Evolutionary conservation across 2,329 filamentous ascomycete species (phyloP).

Genomic region (Nigrospora osmanthi): DNA sequence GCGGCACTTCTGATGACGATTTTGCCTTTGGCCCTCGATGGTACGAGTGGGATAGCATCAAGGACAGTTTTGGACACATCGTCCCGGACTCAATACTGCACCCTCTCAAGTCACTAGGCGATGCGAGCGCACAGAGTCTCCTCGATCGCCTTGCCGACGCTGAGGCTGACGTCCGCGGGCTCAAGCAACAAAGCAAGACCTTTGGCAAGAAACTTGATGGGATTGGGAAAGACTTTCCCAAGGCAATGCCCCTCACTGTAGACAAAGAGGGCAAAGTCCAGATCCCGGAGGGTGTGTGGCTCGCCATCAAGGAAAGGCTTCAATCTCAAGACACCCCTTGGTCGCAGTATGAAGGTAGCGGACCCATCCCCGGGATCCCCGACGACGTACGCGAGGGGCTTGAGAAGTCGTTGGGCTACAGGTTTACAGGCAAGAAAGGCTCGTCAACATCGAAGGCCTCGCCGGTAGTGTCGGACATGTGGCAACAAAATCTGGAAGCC

Average conservation of each 20-base stretch:
- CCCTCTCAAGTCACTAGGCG: not conserved
- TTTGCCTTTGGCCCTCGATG: not conserved
- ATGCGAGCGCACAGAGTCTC: not conserved
- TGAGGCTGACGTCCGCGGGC: constrained; percentile 19
- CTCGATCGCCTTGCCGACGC: constrained; percentile 14
- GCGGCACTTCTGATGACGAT: not conserved
- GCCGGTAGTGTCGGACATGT: too few species aligned
- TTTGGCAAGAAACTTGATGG: constrained; percentile 25
- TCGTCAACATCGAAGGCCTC: not conserved
- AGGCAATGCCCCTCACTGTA: constrained; percentile 46
- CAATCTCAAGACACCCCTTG: too few species aligned
- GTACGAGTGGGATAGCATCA: constrained; percentile 1
- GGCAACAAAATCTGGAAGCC: not conserved
- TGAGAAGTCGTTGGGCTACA: too few species aligned
- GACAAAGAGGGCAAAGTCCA: constrained; percentile 41
- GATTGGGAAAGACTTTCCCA: constrained; percentile 44
- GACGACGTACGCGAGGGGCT: too few species aligned
- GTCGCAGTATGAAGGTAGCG: too few species aligned
- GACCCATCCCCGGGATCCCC: too few species aligned
- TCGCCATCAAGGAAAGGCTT: constrained; percentile 42
- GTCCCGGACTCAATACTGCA: constrained; percentile 8
- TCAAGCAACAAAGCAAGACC: constrained; percentile 20
- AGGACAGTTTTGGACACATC: constrained; percentile 8
- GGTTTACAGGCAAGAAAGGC: too few species aligned
- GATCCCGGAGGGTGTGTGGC: constrained; percentile 57